Percentiles rank a stretch among this genome's conserved stretches.
Conservation (phyloP, 2,329 filamentous ascomycete genomes). For the Neophaeococcomyces aloes region DNA sequence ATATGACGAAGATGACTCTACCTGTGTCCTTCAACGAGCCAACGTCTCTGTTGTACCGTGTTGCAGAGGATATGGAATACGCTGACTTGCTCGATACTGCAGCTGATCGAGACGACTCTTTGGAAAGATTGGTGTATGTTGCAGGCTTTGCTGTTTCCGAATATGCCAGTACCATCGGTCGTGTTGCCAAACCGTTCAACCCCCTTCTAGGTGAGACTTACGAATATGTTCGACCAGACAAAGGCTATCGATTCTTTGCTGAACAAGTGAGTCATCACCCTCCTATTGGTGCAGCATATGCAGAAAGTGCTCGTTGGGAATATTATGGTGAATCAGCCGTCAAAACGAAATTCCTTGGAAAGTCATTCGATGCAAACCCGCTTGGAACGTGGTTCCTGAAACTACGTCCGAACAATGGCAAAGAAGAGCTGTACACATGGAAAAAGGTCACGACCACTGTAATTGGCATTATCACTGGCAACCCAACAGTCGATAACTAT, state of each 20-base stretch:
- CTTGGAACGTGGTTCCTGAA: constrained; percentile 94
- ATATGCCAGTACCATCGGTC: constrained; percentile 92
- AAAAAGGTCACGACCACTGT: constrained; percentile 97
- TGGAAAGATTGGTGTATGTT: constrained; percentile 87
- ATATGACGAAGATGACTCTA: constrained; percentile 99
- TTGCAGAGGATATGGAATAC: constrained; percentile 97
- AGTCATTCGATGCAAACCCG: constrained; percentile 93
- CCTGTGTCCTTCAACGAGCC: constrained; percentile 98
- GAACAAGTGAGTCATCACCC: constrained; percentile 98
- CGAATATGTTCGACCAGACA: constrained; percentile 90
- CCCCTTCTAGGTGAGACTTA: constrained; percentile 92
- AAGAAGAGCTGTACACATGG: constrained; percentile 90
- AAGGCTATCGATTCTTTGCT: constrained; percentile 95
- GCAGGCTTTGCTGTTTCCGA: constrained; percentile 92
- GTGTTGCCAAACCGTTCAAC: constrained; percentile 97
- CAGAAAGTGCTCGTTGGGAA: constrained; percentile 87
- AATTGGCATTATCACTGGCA: constrained; percentile 96
- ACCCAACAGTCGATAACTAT: constrained; percentile 95
- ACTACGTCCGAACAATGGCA: constrained; percentile 63
- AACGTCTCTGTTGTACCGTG: constrained; percentile 86
- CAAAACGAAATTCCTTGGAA: constrained; percentile 94
- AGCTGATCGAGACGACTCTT: constrained; percentile 72
- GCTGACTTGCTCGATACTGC: constrained; percentile 83
- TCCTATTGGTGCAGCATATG: constrained; percentile 83
- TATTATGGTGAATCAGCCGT: constrained; percentile 94